These are phyloP conservation scores for Populus nigra DNA, from an alignment of 345 rosid genomes.

Conservation along the genomic window DNA sequence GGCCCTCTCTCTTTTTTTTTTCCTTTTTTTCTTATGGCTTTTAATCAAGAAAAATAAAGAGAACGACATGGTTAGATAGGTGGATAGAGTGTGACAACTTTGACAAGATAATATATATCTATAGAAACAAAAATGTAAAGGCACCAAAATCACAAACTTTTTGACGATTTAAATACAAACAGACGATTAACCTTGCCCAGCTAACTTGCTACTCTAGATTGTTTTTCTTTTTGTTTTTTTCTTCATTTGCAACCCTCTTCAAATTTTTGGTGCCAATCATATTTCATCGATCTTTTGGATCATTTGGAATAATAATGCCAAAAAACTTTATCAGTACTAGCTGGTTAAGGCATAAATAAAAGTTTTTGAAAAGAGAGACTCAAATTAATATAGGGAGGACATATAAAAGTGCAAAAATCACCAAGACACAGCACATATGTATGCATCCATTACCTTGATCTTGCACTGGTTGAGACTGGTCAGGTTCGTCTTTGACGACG, in stretches of 20 bases:
- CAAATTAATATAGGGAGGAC: not conserved
- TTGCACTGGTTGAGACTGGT: slow-evolving; percentile 7
- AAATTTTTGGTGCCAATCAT: not conserved
- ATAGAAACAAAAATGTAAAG: not conserved
- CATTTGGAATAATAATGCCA: not conserved
- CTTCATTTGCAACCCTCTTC: not conserved
- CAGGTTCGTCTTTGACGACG: slow-evolving; percentile 5
- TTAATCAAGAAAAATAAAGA: not conserved
- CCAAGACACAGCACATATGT: no score
- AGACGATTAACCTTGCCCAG: not conserved
- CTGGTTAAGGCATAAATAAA: not conserved
- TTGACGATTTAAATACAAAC: not conserved
- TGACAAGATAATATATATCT: not conserved
- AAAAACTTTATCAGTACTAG: no score
- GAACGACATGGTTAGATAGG: not conserved
- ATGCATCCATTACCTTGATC: slow-evolving; percentile 16
- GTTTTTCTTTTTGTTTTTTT: not conserved
- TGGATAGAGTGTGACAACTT: not conserved
- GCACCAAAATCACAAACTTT: not conserved
- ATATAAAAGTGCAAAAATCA: no score
- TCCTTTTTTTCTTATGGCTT: no score
- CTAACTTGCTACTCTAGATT: not conserved
- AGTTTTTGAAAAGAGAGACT: not conserved
- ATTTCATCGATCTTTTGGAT: not conserved
- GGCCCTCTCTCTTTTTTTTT: not conserved